Base-by-base conservation (phyloP, 2,329 filamentous ascomycete genomes). In the Gaeumannomyces sp. region DNA sequence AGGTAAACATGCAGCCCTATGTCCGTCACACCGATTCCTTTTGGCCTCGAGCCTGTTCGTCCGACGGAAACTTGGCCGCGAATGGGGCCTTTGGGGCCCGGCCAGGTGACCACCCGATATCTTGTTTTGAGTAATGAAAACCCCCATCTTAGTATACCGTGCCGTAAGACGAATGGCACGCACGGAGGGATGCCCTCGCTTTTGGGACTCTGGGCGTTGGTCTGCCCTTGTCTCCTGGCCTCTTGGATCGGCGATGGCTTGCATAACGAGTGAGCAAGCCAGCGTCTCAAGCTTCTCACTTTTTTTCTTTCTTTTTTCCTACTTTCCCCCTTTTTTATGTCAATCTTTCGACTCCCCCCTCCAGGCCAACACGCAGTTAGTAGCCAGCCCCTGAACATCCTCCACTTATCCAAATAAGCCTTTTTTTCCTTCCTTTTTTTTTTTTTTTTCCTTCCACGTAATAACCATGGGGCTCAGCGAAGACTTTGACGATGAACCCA, bases 401-500 rank as follows among this genome's bases (percentile, higher is more conserved):
- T 45, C 14, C 38, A 45, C 38, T 45, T 45, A 19, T 45, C 16
- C 45, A 50, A n/a, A 7, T 11, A 10, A 11, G 8, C n/a, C 8
- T 2, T 2, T 14, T 45, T 45, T 7, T 22, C n/a, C n/a, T n/a
- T n/a, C n/a, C n/a, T n/a, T n/a, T n/a, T n/a, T n/a, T n/a, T n/a
- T n/a, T n/a, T n/a, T n/a, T n/a, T n/a, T n/a, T n/a, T n/a, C n/a
- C n/a, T n/a, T n/a, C n/a, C 4, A 31, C 3, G 64, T 64, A 53
- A 19, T 19, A 19, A 68, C 64, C 10, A 74, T 73, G 71, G 66
- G 67, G 19, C 38, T 53, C n/a, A 53, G 60, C 63, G 66, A 64
- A 14, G 73, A 76, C 61, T 77, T 75, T 69, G 79, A 82, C 66
- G 81, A 83, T 65, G 81, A 83, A 69, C 75, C 80, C 64, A 73